Evolutionary conservation across 2,329 filamentous ascomycete species (phyloP).

Genomic region (Myriosclerotinia duriaeana): DNA sequence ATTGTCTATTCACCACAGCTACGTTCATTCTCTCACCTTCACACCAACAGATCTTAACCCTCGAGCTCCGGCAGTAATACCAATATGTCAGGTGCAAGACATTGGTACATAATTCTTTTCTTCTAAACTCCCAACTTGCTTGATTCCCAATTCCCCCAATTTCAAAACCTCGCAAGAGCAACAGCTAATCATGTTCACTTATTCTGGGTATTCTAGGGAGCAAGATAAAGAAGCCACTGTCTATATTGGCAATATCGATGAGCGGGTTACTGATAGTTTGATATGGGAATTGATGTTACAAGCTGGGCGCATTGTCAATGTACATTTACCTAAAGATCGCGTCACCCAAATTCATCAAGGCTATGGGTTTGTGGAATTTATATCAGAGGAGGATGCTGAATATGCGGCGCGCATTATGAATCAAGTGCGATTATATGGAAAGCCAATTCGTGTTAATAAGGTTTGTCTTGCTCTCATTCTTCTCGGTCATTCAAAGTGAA

Average conservation of each 20-base stretch:
- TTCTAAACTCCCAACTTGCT: constrained; percentile 1
- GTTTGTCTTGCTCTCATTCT: constrained; percentile 45
- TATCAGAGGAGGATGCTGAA: constrained; percentile 90
- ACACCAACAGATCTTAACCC: neutral
- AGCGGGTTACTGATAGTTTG: constrained; percentile 85
- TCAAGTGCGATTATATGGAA: constrained; percentile 87
- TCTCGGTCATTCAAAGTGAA: neutral
- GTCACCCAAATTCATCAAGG: constrained; percentile 96
- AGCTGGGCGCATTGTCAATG: constrained; percentile 94
- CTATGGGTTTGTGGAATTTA: constrained; percentile 98
- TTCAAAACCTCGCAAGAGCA: constrained; percentile 2
- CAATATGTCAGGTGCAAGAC: constrained; percentile 52
- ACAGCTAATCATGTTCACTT: constrained; percentile 33
- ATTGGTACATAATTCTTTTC: constrained; percentile 59
- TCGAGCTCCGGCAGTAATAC: neutral
- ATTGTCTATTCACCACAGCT: neutral
- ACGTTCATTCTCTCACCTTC: neutral
- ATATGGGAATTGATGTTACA: constrained; percentile 99
- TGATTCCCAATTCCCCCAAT: neutral
- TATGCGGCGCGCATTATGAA: constrained; percentile 98
- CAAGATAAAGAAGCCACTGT: constrained; percentile 98
- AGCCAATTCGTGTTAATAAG: constrained; percentile 96
- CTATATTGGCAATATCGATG: constrained; percentile 97
- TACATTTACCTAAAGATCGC: constrained; percentile 96
- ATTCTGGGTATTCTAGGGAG: constrained; percentile 69